phyloP scores from a whole-genome alignment of 441 rosid species.

The Pelargonium cotyledonis region DNA sequence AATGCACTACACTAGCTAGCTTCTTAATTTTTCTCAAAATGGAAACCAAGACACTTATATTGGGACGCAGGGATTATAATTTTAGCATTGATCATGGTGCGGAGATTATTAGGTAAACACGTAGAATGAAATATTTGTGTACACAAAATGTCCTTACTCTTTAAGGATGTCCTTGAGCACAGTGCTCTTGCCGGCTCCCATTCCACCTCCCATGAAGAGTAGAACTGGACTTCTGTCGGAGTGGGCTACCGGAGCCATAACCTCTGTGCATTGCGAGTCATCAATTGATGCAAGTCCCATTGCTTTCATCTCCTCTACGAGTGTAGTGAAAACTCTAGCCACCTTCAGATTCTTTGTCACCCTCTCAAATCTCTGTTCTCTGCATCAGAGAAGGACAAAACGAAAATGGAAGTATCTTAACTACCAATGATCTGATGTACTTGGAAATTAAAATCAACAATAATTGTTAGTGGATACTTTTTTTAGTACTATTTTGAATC shows the following conservation, averaged over 20 bases:
- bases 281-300: slow-evolving; percentile 26
- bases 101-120: background rate
- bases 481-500: too few species aligned
- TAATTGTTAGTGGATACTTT: background rate
- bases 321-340: slow-evolving; percentile 52
- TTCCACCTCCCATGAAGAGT: slow-evolving; percentile 91
- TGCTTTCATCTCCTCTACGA: slow-evolving; percentile 73
- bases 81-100: background rate
- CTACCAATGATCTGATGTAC: background rate
- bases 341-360: slow-evolving; percentile 52
- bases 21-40: too few species aligned
- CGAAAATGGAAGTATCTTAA: background rate
- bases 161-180: slow-evolving; percentile 67
- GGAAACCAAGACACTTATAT: too few species aligned
- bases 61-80: background rate
- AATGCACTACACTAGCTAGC: too few species aligned
- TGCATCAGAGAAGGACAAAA: slow-evolving; percentile 14
- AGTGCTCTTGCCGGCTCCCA: slow-evolving; percentile 97
- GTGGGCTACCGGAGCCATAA: slow-evolving; percentile 75
- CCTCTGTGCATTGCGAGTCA: slow-evolving; percentile 40
- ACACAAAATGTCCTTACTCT: slow-evolving; percentile 35
- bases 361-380: slow-evolving; percentile 72
- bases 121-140: background rate
- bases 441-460: background rate
- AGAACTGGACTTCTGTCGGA: slow-evolving; percentile 74